Conservation (phyloP, 108 stramenopile species). For the Epithemia pelagica region DNA sequence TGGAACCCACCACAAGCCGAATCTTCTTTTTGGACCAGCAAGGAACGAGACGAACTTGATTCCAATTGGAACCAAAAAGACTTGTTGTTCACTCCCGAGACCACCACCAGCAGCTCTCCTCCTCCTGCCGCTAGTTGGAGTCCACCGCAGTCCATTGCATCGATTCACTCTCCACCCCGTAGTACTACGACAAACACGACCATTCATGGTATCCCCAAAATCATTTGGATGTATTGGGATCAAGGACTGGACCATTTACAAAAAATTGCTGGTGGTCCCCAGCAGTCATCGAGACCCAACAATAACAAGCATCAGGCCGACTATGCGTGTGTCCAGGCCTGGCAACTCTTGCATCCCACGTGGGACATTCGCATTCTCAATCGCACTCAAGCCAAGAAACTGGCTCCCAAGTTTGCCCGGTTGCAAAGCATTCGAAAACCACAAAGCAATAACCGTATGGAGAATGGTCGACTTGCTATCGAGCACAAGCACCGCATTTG, state of each 20-base stretch:
- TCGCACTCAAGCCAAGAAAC: background rate
- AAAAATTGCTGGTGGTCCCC: background rate
- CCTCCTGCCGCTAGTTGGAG: too few species aligned
- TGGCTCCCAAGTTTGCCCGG: background rate
- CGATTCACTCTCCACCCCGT: too few species aligned
- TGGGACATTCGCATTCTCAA: background rate
- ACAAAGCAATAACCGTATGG: background rate
- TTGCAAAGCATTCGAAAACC: background rate
- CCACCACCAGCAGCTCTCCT: too few species aligned
- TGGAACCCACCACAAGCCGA: too few species aligned
- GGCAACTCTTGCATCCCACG: background rate
- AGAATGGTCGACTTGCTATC: too few species aligned
- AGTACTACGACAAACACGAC: background rate
- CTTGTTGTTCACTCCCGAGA: too few species aligned
- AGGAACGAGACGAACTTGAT: too few species aligned
- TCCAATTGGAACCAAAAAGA: too few species aligned
- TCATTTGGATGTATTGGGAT: background rate
- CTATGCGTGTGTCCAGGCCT: background rate
- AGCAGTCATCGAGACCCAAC: too few species aligned
- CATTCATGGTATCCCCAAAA: background rate
- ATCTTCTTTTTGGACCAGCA: too few species aligned
- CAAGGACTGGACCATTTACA: background rate
- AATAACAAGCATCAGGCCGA: background rate
- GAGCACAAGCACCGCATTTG: too few species aligned
- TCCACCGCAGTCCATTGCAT: too few species aligned